Conservation (phyloP, 2,329 filamentous ascomycete genomes). For the Geosmithia flava region DNA sequence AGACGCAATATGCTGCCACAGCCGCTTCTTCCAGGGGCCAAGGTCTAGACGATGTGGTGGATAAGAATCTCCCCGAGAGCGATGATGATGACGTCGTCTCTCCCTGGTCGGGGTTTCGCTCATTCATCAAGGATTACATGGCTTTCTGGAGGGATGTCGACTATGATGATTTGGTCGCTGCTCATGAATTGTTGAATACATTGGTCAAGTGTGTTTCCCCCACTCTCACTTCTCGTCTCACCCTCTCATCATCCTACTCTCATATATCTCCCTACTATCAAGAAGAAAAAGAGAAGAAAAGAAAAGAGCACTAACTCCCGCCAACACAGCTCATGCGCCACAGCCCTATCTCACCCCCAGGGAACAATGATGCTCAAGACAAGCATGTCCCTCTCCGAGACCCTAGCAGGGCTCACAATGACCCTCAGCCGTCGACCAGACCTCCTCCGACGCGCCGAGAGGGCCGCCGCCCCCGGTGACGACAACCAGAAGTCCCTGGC, state of each 20-base stretch:
- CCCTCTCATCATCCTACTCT: constrained; percentile 1
- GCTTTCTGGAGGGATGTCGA: constrained; percentile 72
- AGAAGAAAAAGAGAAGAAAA: too few relatives aligned
- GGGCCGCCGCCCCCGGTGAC: constrained; percentile 32
- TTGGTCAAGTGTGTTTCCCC: constrained; percentile 53
- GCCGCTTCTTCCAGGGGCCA: constrained; percentile 9
- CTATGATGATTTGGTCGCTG: constrained; percentile 59
- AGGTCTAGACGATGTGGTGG: constrained; percentile 47
- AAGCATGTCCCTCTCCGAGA: constrained; percentile 68
- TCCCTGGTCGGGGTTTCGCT: constrained; percentile 63
- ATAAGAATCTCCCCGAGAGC: constrained; percentile 47
- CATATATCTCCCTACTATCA: background rate
- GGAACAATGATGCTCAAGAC: constrained; percentile 75
- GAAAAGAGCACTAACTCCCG: background rate
- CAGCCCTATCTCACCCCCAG: constrained; percentile 68
- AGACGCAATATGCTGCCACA: constrained; percentile 23
- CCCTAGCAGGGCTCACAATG: constrained; percentile 73
- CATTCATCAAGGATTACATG: constrained; percentile 73
- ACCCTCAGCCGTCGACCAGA: constrained; percentile 71
- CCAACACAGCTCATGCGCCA: constrained; percentile 57
- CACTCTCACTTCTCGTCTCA: background rate
- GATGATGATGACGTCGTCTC: constrained; percentile 51
- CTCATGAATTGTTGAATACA: constrained; percentile 62
- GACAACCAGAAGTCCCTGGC: constrained; percentile 67
- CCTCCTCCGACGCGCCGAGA: constrained; percentile 49